Percentiles rank a stretch among this genome's conserved stretches.
phyloP scores from a whole-genome alignment of 257 asterid genomes.

The Petunia secreta region DNA sequence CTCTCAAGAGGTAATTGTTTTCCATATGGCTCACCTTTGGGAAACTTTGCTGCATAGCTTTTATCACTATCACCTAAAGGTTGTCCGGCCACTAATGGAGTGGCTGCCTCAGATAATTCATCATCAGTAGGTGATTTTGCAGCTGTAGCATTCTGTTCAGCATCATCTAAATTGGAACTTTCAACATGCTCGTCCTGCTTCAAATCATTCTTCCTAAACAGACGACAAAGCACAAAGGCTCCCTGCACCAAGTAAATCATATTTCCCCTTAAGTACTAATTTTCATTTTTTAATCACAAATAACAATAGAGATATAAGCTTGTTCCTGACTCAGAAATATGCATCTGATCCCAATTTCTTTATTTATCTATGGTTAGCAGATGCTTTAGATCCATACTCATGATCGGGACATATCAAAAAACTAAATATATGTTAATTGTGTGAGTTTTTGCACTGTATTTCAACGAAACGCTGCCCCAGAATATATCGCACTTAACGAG shows the following conservation, averaged over 20 bases:
- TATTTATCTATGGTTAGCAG: not conserved
- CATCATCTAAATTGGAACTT: slow-evolving; percentile 48
- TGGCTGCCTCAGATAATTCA: slow-evolving; percentile 50
- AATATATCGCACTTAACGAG: not conserved
- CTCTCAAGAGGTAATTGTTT: slow-evolving; percentile 37
- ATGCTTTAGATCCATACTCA: not conserved
- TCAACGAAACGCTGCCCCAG: not conserved
- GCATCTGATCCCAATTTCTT: not conserved
- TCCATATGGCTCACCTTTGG: slow-evolving; percentile 37
- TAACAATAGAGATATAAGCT: not conserved
- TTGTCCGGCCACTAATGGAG: slow-evolving; percentile 40
- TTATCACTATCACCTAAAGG: slow-evolving; percentile 34
- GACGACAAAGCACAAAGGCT: slow-evolving; percentile 86
- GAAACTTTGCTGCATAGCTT: slow-evolving; percentile 25
- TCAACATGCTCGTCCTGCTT: slow-evolving; percentile 61
- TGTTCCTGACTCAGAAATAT: not conserved
- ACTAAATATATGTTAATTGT: not conserved
- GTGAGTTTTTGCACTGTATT: not conserved
- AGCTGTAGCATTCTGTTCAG: slow-evolving; percentile 48
- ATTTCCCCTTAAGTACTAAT: not conserved
- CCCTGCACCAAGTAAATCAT: slow-evolving; percentile 48
- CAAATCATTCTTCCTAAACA: slow-evolving; percentile 73
- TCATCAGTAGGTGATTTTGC: slow-evolving; percentile 54
- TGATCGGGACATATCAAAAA: not conserved
- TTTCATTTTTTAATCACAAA: not conserved